These are phyloP conservation scores for Leonotis leonurus DNA, from an alignment of 257 asterid species.

Conservation along the genomic window DNA sequence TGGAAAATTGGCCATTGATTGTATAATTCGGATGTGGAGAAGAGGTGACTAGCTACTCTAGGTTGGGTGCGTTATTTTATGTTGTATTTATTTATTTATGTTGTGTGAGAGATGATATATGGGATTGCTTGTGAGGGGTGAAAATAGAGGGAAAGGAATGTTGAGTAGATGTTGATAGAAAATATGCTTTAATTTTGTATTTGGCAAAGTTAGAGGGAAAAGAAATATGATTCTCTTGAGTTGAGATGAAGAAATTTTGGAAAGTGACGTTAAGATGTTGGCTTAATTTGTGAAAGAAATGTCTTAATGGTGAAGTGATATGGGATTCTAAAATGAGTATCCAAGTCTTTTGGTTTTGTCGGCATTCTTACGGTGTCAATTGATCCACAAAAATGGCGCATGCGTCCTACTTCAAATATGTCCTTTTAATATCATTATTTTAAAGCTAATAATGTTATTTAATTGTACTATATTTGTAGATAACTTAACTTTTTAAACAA, in stretches of 20 bases:
- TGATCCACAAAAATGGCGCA: too few relatives aligned
- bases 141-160: constrained; percentile 40
- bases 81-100: constrained; percentile 6
- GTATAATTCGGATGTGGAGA: background rate
- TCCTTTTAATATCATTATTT: too few relatives aligned
- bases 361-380: background rate
- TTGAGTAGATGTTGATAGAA: constrained; percentile 16
- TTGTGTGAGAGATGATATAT: background rate
- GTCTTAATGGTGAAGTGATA: background rate
- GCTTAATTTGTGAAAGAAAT: background rate
- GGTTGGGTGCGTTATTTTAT: background rate
- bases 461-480: too few relatives aligned
- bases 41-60: too few relatives aligned
- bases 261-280: background rate
- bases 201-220: constrained; percentile 38
- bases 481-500: too few relatives aligned
- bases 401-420: too few relatives aligned
- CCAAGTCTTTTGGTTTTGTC: constrained; percentile 1
- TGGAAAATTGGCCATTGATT: constrained; percentile 27
- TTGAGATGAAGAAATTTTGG: background rate
- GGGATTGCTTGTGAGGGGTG: constrained; percentile 42
- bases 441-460: too few relatives aligned
- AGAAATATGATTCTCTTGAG: constrained; percentile 15
- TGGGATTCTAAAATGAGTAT: constrained; percentile 6
- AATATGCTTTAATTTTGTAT: constrained; percentile 26